Evolutionary conservation across 257 asterid species (phyloP), one percentile per base, ranked within the genome.

Genomic region (Forsythia viridissima): DNA sequence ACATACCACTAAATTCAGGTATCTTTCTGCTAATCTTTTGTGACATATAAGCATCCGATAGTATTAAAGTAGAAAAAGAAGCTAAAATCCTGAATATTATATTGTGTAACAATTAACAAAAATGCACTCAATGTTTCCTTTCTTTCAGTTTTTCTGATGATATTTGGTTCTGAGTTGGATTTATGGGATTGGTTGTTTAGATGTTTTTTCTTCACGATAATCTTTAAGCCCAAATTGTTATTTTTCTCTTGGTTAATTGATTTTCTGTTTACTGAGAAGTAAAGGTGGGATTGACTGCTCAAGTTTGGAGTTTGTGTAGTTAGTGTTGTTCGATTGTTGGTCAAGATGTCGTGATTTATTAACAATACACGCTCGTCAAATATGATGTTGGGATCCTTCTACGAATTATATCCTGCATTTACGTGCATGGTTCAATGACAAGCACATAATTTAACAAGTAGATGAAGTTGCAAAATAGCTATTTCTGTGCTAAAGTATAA

Each of bases 1-100:
- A 91, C 59, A 87, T 95, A 74, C 98, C 97, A 0, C 71, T 93
- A 80, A 92, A 91, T 89, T 90, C 96, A 57, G 99, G 99, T 94
- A 89, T 30, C 57, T 78, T 3, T 57, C 67, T 63, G 77, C 11
- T 13, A 18, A 40, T 67, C 18, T 66, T 37, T 59, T 55, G 20
- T 16, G 30, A 55, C 65, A n/a, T 55, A 18, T 55, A 18, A 51
- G 59, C 34, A 30, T 51, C 59, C 6, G 20, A 51, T 16, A 0
- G 20, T 51, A 51, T 51, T 46, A 41, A 41, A 8, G 44, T 41
- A 41, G 44, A 41, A 41, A 41, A 7, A 41, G 18, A 12, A 46
- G 16, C 55, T 46, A 46, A 46, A 46, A 9, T 46, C 55, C 2
- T 46, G 55, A 3, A 46, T 46, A 46, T 46, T 46, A 46, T 12